These are phyloP conservation scores for Dispira simplex DNA, from an alignment of 192 early-diverging fungal species.

Conservation along the genomic window DNA sequence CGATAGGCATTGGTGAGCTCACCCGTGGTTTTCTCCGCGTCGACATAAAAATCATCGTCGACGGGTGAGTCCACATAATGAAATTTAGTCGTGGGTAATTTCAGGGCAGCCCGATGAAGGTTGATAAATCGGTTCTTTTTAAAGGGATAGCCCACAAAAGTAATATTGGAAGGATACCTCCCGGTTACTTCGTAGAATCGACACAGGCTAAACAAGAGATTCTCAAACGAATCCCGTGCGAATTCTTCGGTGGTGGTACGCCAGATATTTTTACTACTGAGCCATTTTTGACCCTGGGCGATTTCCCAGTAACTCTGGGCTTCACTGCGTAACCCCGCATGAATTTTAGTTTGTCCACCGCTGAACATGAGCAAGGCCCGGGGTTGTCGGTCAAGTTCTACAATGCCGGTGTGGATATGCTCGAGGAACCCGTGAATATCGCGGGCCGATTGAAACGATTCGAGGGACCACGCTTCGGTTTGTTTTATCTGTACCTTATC, in stretches of 20 bases:
- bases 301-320: constrained; percentile 30
- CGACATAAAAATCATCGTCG: not conserved
- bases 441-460: constrained; percentile 20
- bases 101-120: constrained; percentile 25
- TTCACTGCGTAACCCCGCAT: constrained; percentile 26
- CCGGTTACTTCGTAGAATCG: constrained; percentile 32
- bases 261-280: constrained; percentile 19
- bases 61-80: not conserved
- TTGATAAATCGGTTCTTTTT: constrained; percentile 25
- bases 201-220: constrained; percentile 31
- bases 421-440: constrained; percentile 28
- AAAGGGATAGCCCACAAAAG: constrained; percentile 26
- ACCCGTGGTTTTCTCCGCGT: not conserved
- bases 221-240: constrained; percentile 35
- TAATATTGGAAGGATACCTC: constrained; percentile 25
- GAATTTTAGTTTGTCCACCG: constrained; percentile 24
- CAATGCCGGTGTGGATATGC: constrained; percentile 25
- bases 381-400: constrained; percentile 22
- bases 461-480: constrained; percentile 24
- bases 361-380: constrained; percentile 27
- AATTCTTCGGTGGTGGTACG: constrained; percentile 30
- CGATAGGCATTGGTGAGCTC: constrained; percentile 4
- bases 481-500: constrained; percentile 20
- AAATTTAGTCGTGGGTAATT: constrained; percentile 23
- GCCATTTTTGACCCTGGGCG: constrained; percentile 27